Evolutionary conservation across 2,329 filamentous ascomycete genomes (phyloP), one percentile per base, ranked within the genome.

Genomic region (Dactylellina sp.): DNA sequence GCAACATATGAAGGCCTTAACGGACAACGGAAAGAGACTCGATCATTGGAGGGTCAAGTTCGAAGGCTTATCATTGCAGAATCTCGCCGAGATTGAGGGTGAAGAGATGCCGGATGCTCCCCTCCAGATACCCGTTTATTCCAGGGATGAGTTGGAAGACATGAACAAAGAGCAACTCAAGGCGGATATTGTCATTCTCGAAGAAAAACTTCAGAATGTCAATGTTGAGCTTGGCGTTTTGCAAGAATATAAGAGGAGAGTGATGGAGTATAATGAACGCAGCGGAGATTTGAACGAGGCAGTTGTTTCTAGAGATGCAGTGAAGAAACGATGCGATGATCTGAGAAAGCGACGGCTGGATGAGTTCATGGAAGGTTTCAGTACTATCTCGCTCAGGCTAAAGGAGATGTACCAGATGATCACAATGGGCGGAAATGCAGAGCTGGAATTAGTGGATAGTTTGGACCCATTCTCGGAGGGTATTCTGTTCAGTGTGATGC

Each of bases 391-490:
- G 0, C 85, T 97, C 22, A 91, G 94, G 0, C 85, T 99, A 49
- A 99, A 99, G 84, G 95, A 99, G 80, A 99, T 99, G 95, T 99
- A 99, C 83, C 95, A 99, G 47, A 97, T 99, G 93, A 99, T 99
- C 81, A 99, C 95, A 20, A 98, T 99, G 93, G 95, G 95, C 75
- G 95, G 95, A 64, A 99, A 99, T 79, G 95, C 95, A 0, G 95
- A 99, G 83, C 87, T 99, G 11, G 96, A 99, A 81, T 88, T 99
- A 22, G 95, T 99, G 42, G 95, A 99, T 83, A 94, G 90, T 16
- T 84, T 99, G 1, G 96, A 99, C 81, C 95, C 95, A 0, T 99
- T 99, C 84, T 93, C 91, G 5, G 95, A 99, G 82, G 95, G 95
- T 24, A 98, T 99, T 75, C 81, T 97, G 52, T 99, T 99, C 84